These are phyloP conservation scores for Termitomyces eurrhizus DNA, from an alignment of 768 basidiomycete species.

Conservation along the genomic window DNA sequence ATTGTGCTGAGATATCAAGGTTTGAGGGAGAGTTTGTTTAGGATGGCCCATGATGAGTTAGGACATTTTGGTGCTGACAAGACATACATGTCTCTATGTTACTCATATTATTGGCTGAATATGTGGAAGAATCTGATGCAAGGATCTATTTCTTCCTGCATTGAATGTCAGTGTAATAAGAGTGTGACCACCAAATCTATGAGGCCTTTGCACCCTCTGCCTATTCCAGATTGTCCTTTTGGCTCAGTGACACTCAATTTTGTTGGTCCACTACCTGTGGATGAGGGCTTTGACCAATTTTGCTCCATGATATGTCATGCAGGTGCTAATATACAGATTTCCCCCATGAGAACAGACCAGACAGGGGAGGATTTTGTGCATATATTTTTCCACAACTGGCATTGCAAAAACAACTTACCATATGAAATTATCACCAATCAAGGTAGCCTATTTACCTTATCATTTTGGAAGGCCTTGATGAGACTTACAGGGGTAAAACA, in stretches of 20 bases:
- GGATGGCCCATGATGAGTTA: no score
- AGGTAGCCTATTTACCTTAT: constrained; percentile 24
- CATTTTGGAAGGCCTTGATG: no score
- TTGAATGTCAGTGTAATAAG: no score
- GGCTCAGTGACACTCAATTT: not conserved
- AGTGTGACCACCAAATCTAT: not conserved
- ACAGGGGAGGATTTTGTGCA: constrained; percentile 18
- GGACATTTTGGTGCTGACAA: no score
- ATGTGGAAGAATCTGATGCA: not conserved
- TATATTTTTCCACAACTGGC: constrained; percentile 27
- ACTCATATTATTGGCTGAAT: no score
- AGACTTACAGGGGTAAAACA: constrained; percentile 18
- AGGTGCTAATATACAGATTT: no score
- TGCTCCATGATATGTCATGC: constrained; percentile 15
- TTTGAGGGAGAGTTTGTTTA: no score
- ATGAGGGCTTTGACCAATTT: no score
- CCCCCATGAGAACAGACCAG: constrained; percentile 3
- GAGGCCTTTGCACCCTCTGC: not conserved
- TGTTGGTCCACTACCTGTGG: not conserved
- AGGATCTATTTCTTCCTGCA: not conserved
- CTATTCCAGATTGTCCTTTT: no score
- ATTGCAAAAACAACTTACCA: constrained; percentile 32
- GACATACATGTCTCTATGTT: no score
- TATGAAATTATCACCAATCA: constrained; percentile 2
- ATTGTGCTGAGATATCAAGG: no score